Evolutionary conservation across 192 early-diverging fungal genomes (phyloP).

Genomic region (Linnemannia elongata): DNA sequence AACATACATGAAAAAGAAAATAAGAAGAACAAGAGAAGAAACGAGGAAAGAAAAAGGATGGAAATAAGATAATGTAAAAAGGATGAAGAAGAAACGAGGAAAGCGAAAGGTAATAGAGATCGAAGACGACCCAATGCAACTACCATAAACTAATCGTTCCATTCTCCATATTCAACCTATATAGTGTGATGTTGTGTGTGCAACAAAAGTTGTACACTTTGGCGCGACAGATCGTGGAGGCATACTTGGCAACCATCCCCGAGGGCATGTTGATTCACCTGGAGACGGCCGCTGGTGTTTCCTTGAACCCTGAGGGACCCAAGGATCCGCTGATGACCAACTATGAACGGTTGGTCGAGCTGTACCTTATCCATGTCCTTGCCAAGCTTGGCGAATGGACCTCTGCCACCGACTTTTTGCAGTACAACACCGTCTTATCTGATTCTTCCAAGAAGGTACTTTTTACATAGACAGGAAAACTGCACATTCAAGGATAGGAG

Average conservation of each 20-base stretch:
- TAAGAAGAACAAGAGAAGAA: too few species aligned
- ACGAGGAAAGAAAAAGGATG: neutral
- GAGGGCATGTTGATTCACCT: slow-evolving; percentile 46
- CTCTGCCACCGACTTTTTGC: slow-evolving; percentile 49
- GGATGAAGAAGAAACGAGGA: neutral
- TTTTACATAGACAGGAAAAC: neutral
- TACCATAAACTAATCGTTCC: neutral
- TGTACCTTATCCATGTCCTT: slow-evolving; percentile 58
- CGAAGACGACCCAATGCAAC: neutral
- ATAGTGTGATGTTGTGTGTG: slow-evolving; percentile 39
- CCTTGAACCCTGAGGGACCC: neutral
- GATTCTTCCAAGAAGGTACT: slow-evolving; percentile 53
- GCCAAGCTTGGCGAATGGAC: slow-evolving; percentile 59
- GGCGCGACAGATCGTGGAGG: slow-evolving; percentile 39
- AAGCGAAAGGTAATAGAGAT: neutral
- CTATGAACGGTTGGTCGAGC: slow-evolving; percentile 57
- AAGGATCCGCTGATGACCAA: slow-evolving; percentile 57
- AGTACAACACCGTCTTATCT: slow-evolving; percentile 50
- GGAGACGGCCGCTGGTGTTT: slow-evolving; percentile 40
- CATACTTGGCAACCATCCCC: slow-evolving; percentile 37
- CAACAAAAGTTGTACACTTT: slow-evolving; percentile 40
- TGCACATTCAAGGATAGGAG: neutral
- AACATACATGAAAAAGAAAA: too few species aligned
- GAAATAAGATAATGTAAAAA: too few species aligned
- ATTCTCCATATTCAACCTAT: neutral